Evolutionary conservation across 1,284 basidiomycete species (phyloP).

Genomic region (Bothia castanella): DNA sequence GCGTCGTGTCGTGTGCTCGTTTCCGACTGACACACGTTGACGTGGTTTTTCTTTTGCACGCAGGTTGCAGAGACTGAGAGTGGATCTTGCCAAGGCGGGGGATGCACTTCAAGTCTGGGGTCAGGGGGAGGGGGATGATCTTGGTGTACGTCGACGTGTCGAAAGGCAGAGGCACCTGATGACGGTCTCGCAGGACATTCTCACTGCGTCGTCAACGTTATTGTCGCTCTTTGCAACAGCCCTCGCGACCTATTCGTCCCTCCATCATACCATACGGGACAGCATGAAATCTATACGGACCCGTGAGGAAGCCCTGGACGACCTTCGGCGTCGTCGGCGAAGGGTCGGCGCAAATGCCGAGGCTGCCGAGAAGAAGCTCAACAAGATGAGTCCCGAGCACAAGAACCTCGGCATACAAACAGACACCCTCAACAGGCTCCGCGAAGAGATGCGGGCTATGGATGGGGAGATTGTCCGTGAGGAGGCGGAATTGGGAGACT

Average conservation of each 20-base stretch:
- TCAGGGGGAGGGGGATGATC: constrained; percentile 82
- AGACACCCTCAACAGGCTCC: constrained; percentile 67
- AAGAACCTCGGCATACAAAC: constrained; percentile 81
- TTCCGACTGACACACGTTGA: neutral
- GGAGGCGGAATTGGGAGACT: constrained; percentile 81
- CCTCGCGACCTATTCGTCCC: constrained; percentile 67
- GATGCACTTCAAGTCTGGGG: constrained; percentile 80
- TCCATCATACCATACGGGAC: constrained; percentile 72
- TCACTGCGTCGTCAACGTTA: constrained; percentile 69
- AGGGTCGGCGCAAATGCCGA: constrained; percentile 73
- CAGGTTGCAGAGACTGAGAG: constrained; percentile 63
- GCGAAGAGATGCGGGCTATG: constrained; percentile 74
- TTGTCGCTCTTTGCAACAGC: constrained; percentile 69
- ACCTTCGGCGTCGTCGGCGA: constrained; percentile 69
- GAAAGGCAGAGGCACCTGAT: neutral
- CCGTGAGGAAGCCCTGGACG: constrained; percentile 80
- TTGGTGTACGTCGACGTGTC: constrained; percentile 53
- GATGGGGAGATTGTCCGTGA: constrained; percentile 84
- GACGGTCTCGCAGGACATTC: constrained; percentile 58
- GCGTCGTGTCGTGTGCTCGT: constrained; percentile 32
- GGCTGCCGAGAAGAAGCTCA: constrained; percentile 84
- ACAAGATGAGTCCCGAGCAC: constrained; percentile 88
- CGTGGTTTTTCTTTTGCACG: neutral
- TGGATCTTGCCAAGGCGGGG: constrained; percentile 68
- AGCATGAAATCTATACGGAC: constrained; percentile 78